These are phyloP conservation scores for Alternaria sp. DNA, from an alignment of 2,329 filamentous ascomycete species.

Conservation along the genomic window DNA sequence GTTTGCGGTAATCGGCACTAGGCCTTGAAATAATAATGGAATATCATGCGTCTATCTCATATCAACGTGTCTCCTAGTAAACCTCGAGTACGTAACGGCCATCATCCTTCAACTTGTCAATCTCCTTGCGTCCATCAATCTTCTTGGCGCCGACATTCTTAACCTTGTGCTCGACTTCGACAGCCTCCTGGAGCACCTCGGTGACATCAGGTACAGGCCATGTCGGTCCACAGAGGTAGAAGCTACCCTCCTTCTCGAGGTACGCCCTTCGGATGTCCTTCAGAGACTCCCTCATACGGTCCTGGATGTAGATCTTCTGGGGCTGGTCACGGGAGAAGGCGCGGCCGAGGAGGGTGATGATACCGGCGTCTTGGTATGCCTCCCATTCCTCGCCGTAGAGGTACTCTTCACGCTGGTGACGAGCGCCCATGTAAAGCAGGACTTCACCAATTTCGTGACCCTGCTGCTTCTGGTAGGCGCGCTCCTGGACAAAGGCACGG, in stretches of 20 bases:
- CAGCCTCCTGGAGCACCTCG: slow-evolving; percentile 89
- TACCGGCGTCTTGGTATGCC: slow-evolving; percentile 91
- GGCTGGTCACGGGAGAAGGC: slow-evolving; percentile 97
- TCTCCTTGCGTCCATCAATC: slow-evolving; percentile 85
- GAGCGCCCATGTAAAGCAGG: slow-evolving; percentile 93
- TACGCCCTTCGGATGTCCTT: slow-evolving; percentile 85
- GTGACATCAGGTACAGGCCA: slow-evolving; percentile 99
- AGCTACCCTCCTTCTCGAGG: slow-evolving; percentile 83
- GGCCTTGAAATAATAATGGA: neutral
- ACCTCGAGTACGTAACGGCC: slow-evolving; percentile 95
- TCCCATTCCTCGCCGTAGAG: slow-evolving; percentile 99
- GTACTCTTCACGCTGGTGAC: slow-evolving; percentile 98
- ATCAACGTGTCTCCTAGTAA: slow-evolving; percentile 65
- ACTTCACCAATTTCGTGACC: slow-evolving; percentile 94
- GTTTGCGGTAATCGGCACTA: neutral
- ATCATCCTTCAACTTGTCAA: slow-evolving; percentile 96
- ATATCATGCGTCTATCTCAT: neutral
- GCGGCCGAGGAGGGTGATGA: slow-evolving; percentile 90
- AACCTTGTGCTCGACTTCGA: slow-evolving; percentile 74
- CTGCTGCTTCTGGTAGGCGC: slow-evolving; percentile 96
- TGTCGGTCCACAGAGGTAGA: slow-evolving; percentile 97
- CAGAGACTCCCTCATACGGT: slow-evolving; percentile 91
- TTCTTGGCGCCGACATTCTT: slow-evolving; percentile 66
- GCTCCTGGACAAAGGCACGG: slow-evolving; percentile 98
- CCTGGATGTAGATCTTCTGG: slow-evolving; percentile 99